Base-by-base conservation (phyloP, 495 filamentous ascomycete species). In the Penicillium flavigenum region DNA sequence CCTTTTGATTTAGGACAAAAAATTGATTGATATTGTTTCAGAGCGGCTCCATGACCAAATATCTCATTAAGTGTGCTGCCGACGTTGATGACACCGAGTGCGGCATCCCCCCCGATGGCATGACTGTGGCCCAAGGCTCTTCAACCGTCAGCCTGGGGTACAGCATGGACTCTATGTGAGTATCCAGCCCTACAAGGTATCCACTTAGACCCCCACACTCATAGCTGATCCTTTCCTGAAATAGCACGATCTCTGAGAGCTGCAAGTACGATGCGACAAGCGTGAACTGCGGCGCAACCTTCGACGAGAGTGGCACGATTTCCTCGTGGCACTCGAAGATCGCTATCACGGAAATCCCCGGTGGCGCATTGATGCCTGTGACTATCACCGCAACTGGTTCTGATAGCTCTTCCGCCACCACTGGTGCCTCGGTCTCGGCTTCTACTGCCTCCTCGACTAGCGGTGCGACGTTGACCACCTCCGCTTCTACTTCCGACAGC, bases 11-110 rank as follows among this genome's bases (percentile, higher is more conserved):
- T 14, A 16, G 17, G 2, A 2, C 19, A 16, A 1, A 9, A 31
- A 26, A 14, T n/a, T 47, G 19, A 58, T 32, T 9, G 10, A 51
- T 29, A 6, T 12, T 3, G 7, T 11, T 49, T 31, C 24, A 63
- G 61, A 63, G 41, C 41, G 48, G 47, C 34, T 9, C 52, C 22
- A 60, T 51, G 52, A 63, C 61, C 16, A 63, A 51, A 32, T 63
- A 63, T 24, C 11, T 49, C 11, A 19, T 63, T 17, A 53, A 56
- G 2, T 63, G 61, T 19, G 27, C 61, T 12, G 5, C 12, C 14
- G 17, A 11, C 1, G 19, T 19, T 19, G 57, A 63, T 11, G 12
- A 49, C 14, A 20, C 22, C 5, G 24, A 42, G 10, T 63, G 61
- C 19, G 51, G 51, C 16, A 11, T 63, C 17, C 57, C 52, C 5